Evolutionary conservation across 1,284 basidiomycete genomes (phyloP).

Genomic region (Trametes hirsuta): DNA sequence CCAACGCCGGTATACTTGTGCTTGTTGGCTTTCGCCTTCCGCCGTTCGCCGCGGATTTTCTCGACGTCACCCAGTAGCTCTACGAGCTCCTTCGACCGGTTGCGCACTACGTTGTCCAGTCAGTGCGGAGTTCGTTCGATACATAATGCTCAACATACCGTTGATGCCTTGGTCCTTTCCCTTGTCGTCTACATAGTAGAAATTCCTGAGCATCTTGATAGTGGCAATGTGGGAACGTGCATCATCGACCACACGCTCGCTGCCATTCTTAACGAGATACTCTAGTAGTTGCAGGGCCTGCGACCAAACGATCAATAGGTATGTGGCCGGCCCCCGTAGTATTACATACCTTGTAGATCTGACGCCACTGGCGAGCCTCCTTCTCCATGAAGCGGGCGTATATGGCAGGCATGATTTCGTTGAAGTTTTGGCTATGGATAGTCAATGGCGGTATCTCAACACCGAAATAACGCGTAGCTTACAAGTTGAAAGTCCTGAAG

Average conservation of each 20-base stretch:
- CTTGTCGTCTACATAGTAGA: conserved; percentile 99
- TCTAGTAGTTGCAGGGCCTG: conserved; percentile 93
- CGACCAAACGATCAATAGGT: neutral
- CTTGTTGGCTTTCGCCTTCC: conserved; percentile 93
- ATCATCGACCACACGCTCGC: conserved; percentile 97
- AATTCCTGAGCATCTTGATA: conserved; percentile 96
- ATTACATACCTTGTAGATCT: conserved; percentile 91
- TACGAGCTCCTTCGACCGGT: conserved; percentile 90
- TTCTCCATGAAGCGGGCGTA: conserved; percentile 97
- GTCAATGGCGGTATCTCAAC: neutral
- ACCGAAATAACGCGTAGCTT: conserved; percentile 36
- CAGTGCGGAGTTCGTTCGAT: neutral
- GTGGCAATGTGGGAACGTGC: conserved; percentile 94
- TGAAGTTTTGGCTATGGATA: conserved; percentile 86
- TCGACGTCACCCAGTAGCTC: conserved; percentile 92
- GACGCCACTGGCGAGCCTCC: conserved; percentile 97
- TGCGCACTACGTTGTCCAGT: conserved; percentile 70
- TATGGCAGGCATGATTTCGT: conserved; percentile 99
- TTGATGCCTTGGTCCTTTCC: conserved; percentile 99
- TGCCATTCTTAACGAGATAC: conserved; percentile 98
- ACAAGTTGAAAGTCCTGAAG: conserved; percentile 90
- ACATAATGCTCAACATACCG: conserved; percentile 51
- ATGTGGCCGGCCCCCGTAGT: neutral
- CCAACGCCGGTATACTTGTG: conserved; percentile 90
- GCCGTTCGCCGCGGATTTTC: conserved; percentile 84